Base-by-base conservation (phyloP, 2,329 filamentous ascomycete genomes). In the Talaromyces sp. region DNA sequence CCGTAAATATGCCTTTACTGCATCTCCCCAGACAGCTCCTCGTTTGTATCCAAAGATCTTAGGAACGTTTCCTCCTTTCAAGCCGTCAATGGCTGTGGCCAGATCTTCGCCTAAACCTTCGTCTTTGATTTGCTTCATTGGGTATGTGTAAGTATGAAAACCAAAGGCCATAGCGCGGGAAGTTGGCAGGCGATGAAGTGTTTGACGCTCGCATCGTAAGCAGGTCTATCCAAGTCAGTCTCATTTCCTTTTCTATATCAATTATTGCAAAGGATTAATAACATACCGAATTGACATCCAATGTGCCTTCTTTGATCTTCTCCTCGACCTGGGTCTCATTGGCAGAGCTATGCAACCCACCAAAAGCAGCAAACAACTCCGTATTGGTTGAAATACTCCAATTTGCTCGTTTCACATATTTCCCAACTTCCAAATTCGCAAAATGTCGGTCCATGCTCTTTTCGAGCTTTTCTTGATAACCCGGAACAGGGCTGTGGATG, bases 141-240 rank as follows among this genome's bases (percentile, higher is more conserved):
- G 76, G 68, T 87, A 86, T 58, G 78, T 71, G 68, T 85, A 87
- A 15, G 84, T 87, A 69, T 86, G 84, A 67, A 86, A 83, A 0
- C 75, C 77, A 70, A 87, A 87, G 0, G 86, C 77, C 19, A 87
- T 52, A 7, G 82, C 83, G 54, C 75, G 73, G 0, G 76, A 80
- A 50, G 70, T 62, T 3, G 82, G 82, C 25, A 87, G 67, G 1
- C 84, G 77, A 71, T 86, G 83, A 35, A 88, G 68, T 0, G 82
- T 84, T 73, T 87, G 84, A 33, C 83, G 73, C 69, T 88, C 84
- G 62, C 77, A 81, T 3, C 84, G 74, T 21, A 87, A 56, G 39
- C 75, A 69, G 0, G 77, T 79, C 76, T 76, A 60, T 41, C 17
- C 13, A 39, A 13, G 9, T 46, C 64, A 62, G 48, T 40, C 15